Conservation (phyloP, 768 basidiomycete species). For the Omphalotus guepiniiformis region DNA sequence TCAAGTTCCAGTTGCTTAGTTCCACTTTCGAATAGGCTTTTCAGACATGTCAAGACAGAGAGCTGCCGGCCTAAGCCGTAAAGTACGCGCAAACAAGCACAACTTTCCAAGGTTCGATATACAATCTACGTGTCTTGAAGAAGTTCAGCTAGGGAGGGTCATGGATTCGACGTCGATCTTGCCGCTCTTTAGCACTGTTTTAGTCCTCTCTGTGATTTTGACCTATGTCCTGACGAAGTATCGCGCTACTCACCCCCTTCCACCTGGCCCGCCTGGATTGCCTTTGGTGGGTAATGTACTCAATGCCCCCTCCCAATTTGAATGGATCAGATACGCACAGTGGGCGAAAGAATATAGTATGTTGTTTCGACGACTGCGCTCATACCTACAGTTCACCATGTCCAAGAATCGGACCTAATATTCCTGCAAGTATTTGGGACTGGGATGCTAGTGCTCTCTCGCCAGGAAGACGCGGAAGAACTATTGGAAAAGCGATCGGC, state of each 20-base stretch:
- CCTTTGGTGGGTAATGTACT: background rate
- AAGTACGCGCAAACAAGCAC: too few species aligned
- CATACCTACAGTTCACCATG: background rate
- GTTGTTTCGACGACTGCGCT: background rate
- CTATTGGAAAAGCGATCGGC: background rate
- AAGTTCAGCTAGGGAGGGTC: too few species aligned
- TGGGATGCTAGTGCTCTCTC: background rate
- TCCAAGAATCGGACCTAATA: background rate
- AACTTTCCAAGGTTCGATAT: too few species aligned
- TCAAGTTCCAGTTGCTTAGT: too few species aligned
- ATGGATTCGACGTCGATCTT: background rate
- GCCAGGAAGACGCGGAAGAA: background rate
- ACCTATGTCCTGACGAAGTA: background rate
- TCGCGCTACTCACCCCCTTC: background rate
- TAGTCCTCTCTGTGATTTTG: background rate
- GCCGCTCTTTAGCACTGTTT: background rate
- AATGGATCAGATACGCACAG: background rate
- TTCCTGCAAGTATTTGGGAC: background rate
- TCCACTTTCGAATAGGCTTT: too few species aligned
- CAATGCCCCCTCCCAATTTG: background rate
- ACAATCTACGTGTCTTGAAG: too few species aligned
- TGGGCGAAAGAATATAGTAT: constrained; percentile 1
- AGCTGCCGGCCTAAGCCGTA: too few species aligned
- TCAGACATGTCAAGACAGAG: too few species aligned
- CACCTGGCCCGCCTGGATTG: background rate